Evolutionary conservation across 2,329 filamentous ascomycete genomes (phyloP).

Genomic region (Penicillium sp.): DNA sequence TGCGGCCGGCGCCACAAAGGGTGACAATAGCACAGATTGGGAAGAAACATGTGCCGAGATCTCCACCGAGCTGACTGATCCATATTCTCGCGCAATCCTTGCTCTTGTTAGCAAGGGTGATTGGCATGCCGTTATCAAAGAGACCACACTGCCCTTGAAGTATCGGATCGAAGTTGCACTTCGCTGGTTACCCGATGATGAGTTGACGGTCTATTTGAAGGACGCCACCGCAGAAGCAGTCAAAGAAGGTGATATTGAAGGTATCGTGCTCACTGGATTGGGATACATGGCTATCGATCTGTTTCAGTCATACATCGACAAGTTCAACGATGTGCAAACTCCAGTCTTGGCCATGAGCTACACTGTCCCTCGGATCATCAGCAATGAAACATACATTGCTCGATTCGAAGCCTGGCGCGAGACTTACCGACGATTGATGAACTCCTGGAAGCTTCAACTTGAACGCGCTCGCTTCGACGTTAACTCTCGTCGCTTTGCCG

Average conservation of each 20-base stretch:
- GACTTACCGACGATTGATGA: conserved; percentile 64
- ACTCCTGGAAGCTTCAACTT: conserved; percentile 64
- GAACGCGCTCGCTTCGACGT: conserved; percentile 64
- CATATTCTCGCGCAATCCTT: conserved; percentile 65
- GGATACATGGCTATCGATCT: conserved; percentile 62
- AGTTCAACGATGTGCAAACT: conserved; percentile 65
- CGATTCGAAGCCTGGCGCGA: conserved; percentile 65
- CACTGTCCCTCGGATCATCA: conserved; percentile 62
- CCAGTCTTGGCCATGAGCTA: conserved; percentile 64
- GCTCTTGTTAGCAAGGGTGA: conserved; percentile 63
- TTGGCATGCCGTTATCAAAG: conserved; percentile 63
- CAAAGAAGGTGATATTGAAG: conserved; percentile 62
- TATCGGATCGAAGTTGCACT: conserved; percentile 67
- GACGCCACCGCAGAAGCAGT: conserved; percentile 57
- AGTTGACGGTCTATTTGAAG: conserved; percentile 58
- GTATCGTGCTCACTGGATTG: conserved; percentile 65
- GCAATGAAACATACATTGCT: conserved; percentile 54
- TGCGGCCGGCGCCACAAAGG: conserved; percentile 48
- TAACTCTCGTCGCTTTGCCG: conserved; percentile 58
- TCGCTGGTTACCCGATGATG: conserved; percentile 52
- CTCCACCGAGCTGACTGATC: conserved; percentile 64
- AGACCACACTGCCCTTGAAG: conserved; percentile 61
- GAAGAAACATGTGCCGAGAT: conserved; percentile 66
- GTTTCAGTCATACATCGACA: conserved; percentile 63
- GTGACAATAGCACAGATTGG: conserved; percentile 60